Evolutionary conservation across 805 yeast genomes (phyloP).

Genomic region (Blastobotrys mokoenaii): DNA sequence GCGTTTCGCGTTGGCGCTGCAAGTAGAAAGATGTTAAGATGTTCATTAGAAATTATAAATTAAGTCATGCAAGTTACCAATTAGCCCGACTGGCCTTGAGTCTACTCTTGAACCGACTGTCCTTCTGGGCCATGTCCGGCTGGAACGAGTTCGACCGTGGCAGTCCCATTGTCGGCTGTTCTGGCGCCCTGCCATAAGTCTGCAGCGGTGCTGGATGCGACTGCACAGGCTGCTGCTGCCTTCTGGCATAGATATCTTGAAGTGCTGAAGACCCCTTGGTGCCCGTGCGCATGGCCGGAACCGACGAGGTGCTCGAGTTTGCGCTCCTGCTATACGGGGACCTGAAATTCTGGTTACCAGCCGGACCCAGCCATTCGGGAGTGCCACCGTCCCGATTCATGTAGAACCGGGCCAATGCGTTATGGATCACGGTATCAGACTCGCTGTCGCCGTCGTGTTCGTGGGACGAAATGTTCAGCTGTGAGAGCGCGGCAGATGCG

Average conservation of each 20-base stretch:
- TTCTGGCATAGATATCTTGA: conserved; percentile 17
- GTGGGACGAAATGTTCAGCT: conserved; percentile 19
- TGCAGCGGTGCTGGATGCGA: neutral
- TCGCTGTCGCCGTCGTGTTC: conserved; percentile 38
- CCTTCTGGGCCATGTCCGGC: conserved; percentile 5
- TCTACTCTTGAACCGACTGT: conserved; percentile 15
- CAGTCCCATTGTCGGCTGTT: neutral
- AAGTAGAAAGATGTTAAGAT: no score
- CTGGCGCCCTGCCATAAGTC: conserved; percentile 1
- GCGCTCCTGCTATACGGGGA: neutral
- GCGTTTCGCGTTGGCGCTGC: no score
- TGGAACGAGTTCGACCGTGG: conserved; percentile 9
- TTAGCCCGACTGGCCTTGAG: conserved; percentile 17
- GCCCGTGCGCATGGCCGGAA: neutral
- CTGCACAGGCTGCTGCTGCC: conserved; percentile 10
- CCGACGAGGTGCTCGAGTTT: neutral
- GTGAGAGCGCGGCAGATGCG: conserved; percentile 22
- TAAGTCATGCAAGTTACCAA: conserved; percentile 10
- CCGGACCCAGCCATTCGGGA: conserved; percentile 28
- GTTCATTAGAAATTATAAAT: no score
- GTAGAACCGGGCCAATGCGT: conserved; percentile 37
- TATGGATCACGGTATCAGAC: conserved; percentile 37
- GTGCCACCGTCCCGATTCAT: conserved; percentile 19
- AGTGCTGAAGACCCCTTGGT: conserved; percentile 9
- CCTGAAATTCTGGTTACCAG: neutral